These are phyloP conservation scores for Ophiocordyceps camponoti-leonardi DNA, from an alignment of 2,329 filamentous ascomycete genomes.

Conservation along the genomic window DNA sequence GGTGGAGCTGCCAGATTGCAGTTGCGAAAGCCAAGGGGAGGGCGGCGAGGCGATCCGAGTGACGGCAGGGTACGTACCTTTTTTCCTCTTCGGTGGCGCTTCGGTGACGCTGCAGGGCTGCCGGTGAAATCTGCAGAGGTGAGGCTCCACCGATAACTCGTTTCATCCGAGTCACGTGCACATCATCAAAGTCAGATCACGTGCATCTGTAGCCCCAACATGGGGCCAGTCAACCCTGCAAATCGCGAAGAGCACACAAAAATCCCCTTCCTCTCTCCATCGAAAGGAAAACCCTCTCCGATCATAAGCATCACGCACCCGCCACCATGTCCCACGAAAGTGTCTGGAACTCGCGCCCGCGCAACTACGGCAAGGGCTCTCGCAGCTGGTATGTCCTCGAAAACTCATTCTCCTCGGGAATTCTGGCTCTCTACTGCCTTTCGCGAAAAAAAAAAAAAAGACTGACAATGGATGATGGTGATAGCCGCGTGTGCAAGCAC, in stretches of 20 bases:
- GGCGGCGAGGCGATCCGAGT: neutral
- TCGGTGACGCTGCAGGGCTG: neutral
- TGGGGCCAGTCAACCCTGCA: slow-evolving; percentile 21
- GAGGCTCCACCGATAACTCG: neutral
- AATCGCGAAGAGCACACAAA: slow-evolving; percentile 19
- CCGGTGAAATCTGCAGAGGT: neutral
- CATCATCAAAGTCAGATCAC: neutral
- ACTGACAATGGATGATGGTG: neutral
- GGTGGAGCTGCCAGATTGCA: slow-evolving; percentile 14
- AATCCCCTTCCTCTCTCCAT: slow-evolving; percentile 13
- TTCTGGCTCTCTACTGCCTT: neutral
- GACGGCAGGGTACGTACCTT: neutral
- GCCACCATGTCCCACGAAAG: slow-evolving; percentile 63
- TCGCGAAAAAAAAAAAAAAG: neutral
- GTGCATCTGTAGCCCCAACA: neutral
- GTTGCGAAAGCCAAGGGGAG: slow-evolving; percentile 2
- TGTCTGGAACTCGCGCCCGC: slow-evolving; percentile 97
- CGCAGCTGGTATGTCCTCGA: slow-evolving; percentile 55
- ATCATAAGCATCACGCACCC: slow-evolving; percentile 13
- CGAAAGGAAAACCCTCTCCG: slow-evolving; percentile 17
- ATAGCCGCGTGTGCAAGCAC: slow-evolving; percentile 65
- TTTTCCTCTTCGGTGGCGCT: neutral
- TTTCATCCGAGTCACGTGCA: neutral
- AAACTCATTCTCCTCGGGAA: neutral
- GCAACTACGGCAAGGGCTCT: slow-evolving; percentile 93